Percentiles rank a stretch among this genome's conserved stretches.
Evolutionary conservation across 2,329 filamentous ascomycete genomes (phyloP).

Genomic region (Metarhizium brunneum): DNA sequence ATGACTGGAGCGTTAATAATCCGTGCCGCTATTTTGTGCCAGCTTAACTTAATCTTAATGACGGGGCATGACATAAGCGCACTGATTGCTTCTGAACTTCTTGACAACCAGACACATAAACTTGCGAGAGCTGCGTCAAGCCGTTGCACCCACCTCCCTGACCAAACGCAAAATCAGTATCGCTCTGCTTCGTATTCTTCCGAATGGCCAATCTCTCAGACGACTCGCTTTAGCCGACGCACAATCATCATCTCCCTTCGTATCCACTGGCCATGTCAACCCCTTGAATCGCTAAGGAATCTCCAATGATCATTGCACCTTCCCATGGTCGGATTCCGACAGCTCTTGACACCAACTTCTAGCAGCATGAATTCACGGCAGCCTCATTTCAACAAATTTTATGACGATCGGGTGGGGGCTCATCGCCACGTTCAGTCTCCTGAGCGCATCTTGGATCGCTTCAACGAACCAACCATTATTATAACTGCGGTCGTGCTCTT

Average conservation of each 20-base stretch:
- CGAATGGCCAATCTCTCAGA: not conserved
- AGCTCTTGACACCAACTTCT: conserved; percentile 10
- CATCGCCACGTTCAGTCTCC: conserved; percentile 20
- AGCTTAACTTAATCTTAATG: no score
- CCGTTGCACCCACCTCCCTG: no score
- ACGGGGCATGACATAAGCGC: no score
- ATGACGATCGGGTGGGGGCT: conserved; percentile 25
- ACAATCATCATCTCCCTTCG: not conserved
- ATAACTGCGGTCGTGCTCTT: conserved; percentile 24
- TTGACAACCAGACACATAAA: no score
- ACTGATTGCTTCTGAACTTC: no score
- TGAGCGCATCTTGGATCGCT: conserved; percentile 20
- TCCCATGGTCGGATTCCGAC: conserved; percentile 7
- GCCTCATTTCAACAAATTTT: conserved; percentile 22
- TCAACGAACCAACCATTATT: conserved; percentile 25
- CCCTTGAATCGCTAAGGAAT: conserved; percentile 4
- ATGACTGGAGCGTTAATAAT: conserved; percentile 6
- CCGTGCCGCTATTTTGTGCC: conserved; percentile 1
- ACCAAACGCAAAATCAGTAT: no score
- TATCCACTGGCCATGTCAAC: not conserved
- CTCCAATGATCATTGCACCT: conserved; percentile 1
- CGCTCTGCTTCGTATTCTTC: not conserved
- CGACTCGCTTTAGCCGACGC: not conserved
- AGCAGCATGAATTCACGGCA: conserved; percentile 26
- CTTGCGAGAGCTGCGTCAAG: no score